Conservation (phyloP, 495 filamentous ascomycete genomes). For the Talaromyces liani region DNA sequence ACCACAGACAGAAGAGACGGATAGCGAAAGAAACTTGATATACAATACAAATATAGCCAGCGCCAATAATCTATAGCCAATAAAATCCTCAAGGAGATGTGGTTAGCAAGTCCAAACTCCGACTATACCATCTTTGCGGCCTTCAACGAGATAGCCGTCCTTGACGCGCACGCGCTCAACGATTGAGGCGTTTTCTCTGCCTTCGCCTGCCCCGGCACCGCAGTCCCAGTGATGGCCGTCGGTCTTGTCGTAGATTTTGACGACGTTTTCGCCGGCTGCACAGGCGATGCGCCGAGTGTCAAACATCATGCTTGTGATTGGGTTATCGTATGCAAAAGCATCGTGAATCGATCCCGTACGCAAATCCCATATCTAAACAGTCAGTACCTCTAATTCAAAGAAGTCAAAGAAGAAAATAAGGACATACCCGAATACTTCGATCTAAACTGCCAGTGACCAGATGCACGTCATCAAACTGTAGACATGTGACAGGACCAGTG, state of each 20-base stretch:
- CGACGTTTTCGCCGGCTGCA: conserved; percentile 83
- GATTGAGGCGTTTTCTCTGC: conserved; percentile 52
- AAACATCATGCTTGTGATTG: conserved; percentile 97
- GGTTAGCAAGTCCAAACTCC: conserved; percentile 83
- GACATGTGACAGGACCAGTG: conserved; percentile 87
- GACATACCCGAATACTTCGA: conserved; percentile 76
- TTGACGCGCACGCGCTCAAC: conserved; percentile 85
- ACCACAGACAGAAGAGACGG: neutral
- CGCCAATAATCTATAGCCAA: neutral
- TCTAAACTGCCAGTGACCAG: conserved; percentile 91
- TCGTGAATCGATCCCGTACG: conserved; percentile 94
- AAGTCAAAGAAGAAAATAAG: neutral
- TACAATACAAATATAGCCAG: neutral
- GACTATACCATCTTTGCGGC: conserved; percentile 78
- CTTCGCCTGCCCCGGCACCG: conserved; percentile 66
- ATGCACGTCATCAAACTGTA: conserved; percentile 96
- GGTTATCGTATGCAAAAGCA: conserved; percentile 89
- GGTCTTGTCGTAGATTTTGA: conserved; percentile 96
- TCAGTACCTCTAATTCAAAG: conserved; percentile 6
- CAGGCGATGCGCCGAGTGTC: conserved; percentile 85
- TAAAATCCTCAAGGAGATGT: neutral
- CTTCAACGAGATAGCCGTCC: conserved; percentile 91
- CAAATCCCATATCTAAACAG: conserved; percentile 88
- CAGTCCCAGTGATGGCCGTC: conserved; percentile 97
- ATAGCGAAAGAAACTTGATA: neutral